Evolutionary conservation across 2,329 filamentous ascomycete species (phyloP).

Genomic region (Parafenestella ontariensis): DNA sequence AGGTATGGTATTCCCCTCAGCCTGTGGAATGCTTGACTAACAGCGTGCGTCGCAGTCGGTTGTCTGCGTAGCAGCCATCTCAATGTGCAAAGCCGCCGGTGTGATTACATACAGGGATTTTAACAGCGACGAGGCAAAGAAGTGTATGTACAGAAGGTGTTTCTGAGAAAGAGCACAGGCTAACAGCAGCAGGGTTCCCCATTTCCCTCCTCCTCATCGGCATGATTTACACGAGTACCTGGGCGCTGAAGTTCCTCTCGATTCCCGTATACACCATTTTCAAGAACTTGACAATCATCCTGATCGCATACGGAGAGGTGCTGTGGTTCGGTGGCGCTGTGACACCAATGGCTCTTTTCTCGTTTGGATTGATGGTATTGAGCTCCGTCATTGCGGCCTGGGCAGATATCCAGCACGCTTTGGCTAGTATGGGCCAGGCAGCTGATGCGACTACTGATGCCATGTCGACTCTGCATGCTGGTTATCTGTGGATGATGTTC

Average conservation of each 20-base stretch:
- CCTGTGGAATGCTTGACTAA: constrained; percentile 19
- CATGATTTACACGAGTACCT: constrained; percentile 98
- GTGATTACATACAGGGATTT: constrained; percentile 86
- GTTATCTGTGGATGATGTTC: constrained; percentile 97
- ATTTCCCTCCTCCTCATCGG: constrained; percentile 94
- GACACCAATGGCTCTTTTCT: constrained; percentile 84
- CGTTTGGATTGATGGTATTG: constrained; percentile 95
- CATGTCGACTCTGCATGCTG: constrained; percentile 88
- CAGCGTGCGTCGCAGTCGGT: constrained; percentile 67
- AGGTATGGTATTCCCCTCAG: constrained; percentile 66
- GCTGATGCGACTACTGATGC: constrained; percentile 70
- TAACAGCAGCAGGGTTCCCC: constrained; percentile 76
- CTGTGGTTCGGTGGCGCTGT: constrained; percentile 97
- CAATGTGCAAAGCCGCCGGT: constrained; percentile 79
- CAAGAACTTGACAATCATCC: constrained; percentile 98
- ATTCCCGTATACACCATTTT: constrained; percentile 99
- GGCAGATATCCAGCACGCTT: constrained; percentile 91
- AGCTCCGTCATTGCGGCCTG: constrained; percentile 95
- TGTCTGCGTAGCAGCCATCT: constrained; percentile 86
- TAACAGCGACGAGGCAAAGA: constrained; percentile 86
- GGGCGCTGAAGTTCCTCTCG: constrained; percentile 93
- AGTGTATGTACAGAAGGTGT: constrained; percentile 69
- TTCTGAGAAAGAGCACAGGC: background rate
- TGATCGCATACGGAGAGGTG: constrained; percentile 98
- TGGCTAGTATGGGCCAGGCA: constrained; percentile 65